phyloP scores from a whole-genome alignment of 192 early-diverging fungal genomes.

The Mortierella hygrophila region DNA sequence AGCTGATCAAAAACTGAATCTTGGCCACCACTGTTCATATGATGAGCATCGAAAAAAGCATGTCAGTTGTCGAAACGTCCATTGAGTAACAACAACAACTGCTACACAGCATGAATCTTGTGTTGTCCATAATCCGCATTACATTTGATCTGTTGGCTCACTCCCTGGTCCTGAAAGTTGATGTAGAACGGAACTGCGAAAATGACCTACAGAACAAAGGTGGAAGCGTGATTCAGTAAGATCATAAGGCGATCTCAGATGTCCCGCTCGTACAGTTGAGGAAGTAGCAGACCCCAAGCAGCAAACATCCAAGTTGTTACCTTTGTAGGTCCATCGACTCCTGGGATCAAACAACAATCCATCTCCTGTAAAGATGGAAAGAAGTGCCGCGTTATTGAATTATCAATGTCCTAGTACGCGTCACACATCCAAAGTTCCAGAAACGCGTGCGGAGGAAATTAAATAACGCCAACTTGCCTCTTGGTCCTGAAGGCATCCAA shows the following conservation, averaged over 20 bases:
- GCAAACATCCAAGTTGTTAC: constrained; percentile 2
- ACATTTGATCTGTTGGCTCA: constrained; percentile 20
- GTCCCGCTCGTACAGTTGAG: no score
- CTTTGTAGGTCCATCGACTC: constrained; percentile 43
- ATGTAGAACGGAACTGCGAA: constrained; percentile 50
- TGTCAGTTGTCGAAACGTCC: background rate
- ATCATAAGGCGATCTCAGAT: no score
- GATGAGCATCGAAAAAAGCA: background rate
- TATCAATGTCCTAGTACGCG: background rate
- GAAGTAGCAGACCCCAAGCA: background rate
- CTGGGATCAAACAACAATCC: constrained; percentile 45
- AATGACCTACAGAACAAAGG: constrained; percentile 19
- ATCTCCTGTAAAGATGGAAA: constrained; percentile 26
- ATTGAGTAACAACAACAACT: no score
- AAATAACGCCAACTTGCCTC: constrained; percentile 5
- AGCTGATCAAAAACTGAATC: constrained; percentile 44
- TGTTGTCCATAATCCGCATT: background rate
- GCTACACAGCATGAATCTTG: background rate
- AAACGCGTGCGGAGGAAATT: background rate
- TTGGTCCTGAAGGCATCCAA: constrained; percentile 31
- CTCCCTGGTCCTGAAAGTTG: constrained; percentile 6
- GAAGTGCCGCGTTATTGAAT: background rate
- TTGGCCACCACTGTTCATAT: constrained; percentile 27
- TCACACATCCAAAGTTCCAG: background rate
- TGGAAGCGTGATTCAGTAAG: no score